Conservation (phyloP, 352 stramenopile genomes). For the Pythium oligandrum region DNA sequence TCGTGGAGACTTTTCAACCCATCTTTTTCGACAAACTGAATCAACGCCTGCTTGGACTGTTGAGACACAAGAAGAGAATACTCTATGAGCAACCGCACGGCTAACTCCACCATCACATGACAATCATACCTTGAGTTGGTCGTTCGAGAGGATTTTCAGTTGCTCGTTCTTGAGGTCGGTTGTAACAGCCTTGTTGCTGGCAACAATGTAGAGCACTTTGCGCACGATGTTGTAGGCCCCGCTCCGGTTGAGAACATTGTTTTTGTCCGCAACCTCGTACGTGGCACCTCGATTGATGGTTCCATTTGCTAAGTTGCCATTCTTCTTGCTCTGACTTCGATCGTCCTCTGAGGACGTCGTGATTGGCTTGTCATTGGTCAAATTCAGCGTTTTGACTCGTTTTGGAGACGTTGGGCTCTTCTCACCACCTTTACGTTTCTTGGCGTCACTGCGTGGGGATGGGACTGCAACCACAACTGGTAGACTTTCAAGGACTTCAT, state of each 20-base stretch:
- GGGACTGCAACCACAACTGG: conserved; percentile 15
- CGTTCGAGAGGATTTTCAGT: conserved; percentile 26
- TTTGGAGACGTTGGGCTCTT: conserved; percentile 2
- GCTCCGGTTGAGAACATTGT: conserved; percentile 15
- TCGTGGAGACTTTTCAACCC: conserved; percentile 39
- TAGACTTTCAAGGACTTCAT: conserved; percentile 59
- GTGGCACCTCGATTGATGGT: background rate
- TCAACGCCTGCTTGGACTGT: conserved; percentile 47
- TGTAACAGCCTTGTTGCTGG: conserved; percentile 31
- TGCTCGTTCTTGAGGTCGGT: conserved; percentile 24
- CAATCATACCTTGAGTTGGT: conserved; percentile 31
- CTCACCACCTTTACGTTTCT: conserved; percentile 38
- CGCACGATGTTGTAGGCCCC: conserved; percentile 50
- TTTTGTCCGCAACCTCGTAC: conserved; percentile 1
- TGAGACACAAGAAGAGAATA: background rate
- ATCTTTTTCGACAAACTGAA: conserved; percentile 43
- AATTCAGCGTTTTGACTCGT: conserved; percentile 17
- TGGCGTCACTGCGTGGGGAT: conserved; percentile 23
- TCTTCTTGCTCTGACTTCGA: background rate
- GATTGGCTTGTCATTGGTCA: conserved; percentile 15
- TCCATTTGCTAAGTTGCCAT: background rate
- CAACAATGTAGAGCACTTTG: conserved; percentile 48
- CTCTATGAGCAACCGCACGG: background rate
- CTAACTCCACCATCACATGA: background rate
- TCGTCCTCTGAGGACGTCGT: background rate